Evolutionary conservation across 108 stramenopile species (phyloP), one percentile per base, ranked within the genome.

Genomic region (Cyclotella baltica): DNA sequence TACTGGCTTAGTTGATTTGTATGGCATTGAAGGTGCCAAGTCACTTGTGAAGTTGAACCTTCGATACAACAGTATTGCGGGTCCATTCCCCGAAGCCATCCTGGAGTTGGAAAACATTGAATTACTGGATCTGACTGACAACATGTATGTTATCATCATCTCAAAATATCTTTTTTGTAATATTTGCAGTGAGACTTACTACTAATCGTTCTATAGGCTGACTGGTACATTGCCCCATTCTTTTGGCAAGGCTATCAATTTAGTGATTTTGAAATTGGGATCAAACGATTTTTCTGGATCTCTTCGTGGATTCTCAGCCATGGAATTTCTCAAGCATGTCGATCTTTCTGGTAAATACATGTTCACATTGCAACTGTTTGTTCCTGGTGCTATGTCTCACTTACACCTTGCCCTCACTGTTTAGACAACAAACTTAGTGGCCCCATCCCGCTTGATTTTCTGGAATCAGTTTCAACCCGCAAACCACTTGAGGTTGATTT

Each of bases 21-120:
- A 80, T 28, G 94, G 92, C 70, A 75, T 95, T 28, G 90, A 83
- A 5, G 52, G 76, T 34, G 91, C 87, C 1, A 29, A 75, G 23
- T 73, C 87, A 10, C 76, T 95, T 1, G 81, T 85, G 43, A 88
- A 92, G 27, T 37, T 95, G 16, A 88, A 95, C 76, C 82, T 95
- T n/a, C 81, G 91, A 29, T 95, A 88, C 87, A 96, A 96, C 68
- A 75, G 83, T 19, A 64, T 96, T 31, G 59, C 58, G 37, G 92
- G 92, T 27, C 31, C 71, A 34, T 67, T 96, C 30, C 94, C 94
- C 11, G 15, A 63, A 4, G 92, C 87, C 28, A 58, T 93, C 13
- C 56, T 76, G 16, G 29, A 84, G 22, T 38, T 93, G 62, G 62
- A 67, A 11, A 78, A 78, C 18, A 71, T 96, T 28, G 88, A 86